A percentile compares a stretch with the other conserved stretches of the same genome.
These are phyloP conservation scores for Flagelloscypha sp. DNA, from an alignment of 768 basidiomycete species.

Conservation along the genomic window DNA sequence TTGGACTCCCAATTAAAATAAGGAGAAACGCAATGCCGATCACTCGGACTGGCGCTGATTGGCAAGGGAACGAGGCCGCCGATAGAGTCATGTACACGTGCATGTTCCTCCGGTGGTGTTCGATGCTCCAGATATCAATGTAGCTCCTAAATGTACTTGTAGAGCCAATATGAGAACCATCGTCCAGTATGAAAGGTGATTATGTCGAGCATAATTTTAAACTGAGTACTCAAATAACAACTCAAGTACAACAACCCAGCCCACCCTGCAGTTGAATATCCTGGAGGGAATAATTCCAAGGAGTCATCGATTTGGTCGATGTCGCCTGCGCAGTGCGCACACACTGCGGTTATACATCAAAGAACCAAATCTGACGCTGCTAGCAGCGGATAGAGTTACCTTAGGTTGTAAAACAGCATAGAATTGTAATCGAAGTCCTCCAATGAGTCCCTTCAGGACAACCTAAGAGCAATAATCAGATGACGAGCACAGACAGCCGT, in stretches of 20 bases:
- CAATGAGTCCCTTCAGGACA: slow-evolving; percentile 28
- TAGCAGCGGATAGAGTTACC: slow-evolving; percentile 10
- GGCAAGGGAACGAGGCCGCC: neutral
- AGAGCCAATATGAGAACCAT: slow-evolving; percentile 33
- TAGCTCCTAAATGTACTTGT: slow-evolving; percentile 28
- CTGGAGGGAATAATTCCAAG: slow-evolving; percentile 26
- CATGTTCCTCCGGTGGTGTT: slow-evolving; percentile 28
- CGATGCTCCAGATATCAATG: slow-evolving; percentile 29
- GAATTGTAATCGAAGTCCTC: slow-evolving; percentile 23
- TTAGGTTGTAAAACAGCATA: slow-evolving; percentile 27
- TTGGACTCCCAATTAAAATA: too few relatives aligned
- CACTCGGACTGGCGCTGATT: too few relatives aligned
- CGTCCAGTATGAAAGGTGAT: slow-evolving; percentile 35
- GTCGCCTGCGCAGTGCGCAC: slow-evolving; percentile 34
- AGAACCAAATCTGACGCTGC: slow-evolving; percentile 22
- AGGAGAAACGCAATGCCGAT: too few relatives aligned
- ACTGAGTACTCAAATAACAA: slow-evolving; percentile 23
- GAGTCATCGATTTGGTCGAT: slow-evolving; percentile 30
- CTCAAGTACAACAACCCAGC: slow-evolving; percentile 24
- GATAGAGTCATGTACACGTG: slow-evolving; percentile 5
- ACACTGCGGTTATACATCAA: slow-evolving; percentile 26
- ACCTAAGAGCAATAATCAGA: slow-evolving; percentile 12
- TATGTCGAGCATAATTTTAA: slow-evolving; percentile 31
- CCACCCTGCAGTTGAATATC: slow-evolving; percentile 31
- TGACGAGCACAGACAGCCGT: neutral